Base-by-base conservation (phyloP, 2,329 filamentous ascomycete genomes). In the Metarhizium sp. region DNA sequence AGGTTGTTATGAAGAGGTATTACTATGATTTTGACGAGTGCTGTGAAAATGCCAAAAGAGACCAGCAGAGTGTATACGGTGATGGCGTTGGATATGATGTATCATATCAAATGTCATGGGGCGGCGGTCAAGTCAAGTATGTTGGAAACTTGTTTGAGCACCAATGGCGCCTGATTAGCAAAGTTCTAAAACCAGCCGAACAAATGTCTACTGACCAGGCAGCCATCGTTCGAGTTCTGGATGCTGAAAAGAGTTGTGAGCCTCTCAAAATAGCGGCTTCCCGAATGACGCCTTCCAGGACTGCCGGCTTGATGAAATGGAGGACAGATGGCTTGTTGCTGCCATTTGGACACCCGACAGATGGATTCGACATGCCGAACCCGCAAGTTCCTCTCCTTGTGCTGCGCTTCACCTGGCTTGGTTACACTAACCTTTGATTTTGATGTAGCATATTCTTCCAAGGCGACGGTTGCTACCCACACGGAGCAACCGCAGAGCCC, bases 241-340 rank as follows among this genome's bases (percentile, higher is more conserved):
- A 45, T 16, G 7, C 18, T 20, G 42, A 20, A 20, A 58, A 49
- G 29, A 40, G 55, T 38, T 18, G 56, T 1, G 59, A 62, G 42
- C 34, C 55, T 3, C 14, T 58, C 3, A 6, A 18, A 2, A 11
- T 18, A 3, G 7, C 47, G 13, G 16, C 59, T 8, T 47, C 53
- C 18, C 53, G 57, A 6, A 65, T 65, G 61, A 58, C 59, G 10
- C 59, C 50, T 5, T 50, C 59, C 1, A 55, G 65, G 34, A 50
- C 40, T 2, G 34, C 57, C 25, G 59, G 60, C 2, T 2, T 62
- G 47, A 18, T 48, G 36, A 57, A 54, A 14, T 67, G 65, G 65
- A 48, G 53, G 7, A 34, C 42, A 0, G 60, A 65, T 45, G 65
- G 65, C 3, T 25, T 66, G 6, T 25, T 67, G 4, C 20, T 64